phyloP scores from a whole-genome alignment of 176 grass and related monocot species.

The Musa beccarii region DNA sequence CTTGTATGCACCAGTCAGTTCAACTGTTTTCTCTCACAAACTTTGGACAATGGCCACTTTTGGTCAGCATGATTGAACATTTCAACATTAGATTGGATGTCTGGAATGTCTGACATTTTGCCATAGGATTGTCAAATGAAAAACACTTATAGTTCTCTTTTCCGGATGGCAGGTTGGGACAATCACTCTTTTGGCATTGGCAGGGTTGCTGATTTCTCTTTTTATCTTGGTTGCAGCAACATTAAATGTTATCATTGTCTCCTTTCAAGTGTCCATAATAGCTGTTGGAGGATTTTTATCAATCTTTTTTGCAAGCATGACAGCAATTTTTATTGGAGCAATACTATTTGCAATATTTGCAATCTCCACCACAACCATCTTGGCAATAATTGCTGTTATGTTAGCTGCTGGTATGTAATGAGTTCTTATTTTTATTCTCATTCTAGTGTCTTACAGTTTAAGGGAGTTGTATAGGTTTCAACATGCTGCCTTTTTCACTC shows the following conservation, averaged over 20 bases:
- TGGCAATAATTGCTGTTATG: slow-evolving; percentile 32
- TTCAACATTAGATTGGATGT: not conserved
- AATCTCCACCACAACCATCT: slow-evolving; percentile 36
- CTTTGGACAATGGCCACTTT: too few species aligned
- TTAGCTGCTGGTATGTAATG: slow-evolving; percentile 42
- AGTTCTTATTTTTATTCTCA: not conserved
- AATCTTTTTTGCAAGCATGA: slow-evolving; percentile 36
- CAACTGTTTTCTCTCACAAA: too few species aligned
- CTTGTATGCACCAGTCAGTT: too few species aligned
- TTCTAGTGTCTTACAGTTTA: too few species aligned
- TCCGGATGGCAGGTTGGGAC: slow-evolving; percentile 48
- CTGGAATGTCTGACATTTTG: not conserved
- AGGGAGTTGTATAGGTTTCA: too few species aligned
- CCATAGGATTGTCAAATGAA: not conserved
- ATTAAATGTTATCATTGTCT: slow-evolving; percentile 37
- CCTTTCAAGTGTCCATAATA: slow-evolving; percentile 48
- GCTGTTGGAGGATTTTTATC: slow-evolving; percentile 52
- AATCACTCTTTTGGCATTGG: slow-evolving; percentile 35
- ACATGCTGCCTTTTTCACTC: too few species aligned
- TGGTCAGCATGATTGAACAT: too few species aligned
- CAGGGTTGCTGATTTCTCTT: slow-evolving; percentile 39
- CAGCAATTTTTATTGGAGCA: slow-evolving; percentile 41
- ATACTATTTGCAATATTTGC: slow-evolving; percentile 36
- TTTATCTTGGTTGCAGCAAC: slow-evolving; percentile 33
- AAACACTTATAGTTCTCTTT: not conserved